phyloP scores from a whole-genome alignment of 2,329 filamentous ascomycete species.

The Mycosphaerella sp. region DNA sequence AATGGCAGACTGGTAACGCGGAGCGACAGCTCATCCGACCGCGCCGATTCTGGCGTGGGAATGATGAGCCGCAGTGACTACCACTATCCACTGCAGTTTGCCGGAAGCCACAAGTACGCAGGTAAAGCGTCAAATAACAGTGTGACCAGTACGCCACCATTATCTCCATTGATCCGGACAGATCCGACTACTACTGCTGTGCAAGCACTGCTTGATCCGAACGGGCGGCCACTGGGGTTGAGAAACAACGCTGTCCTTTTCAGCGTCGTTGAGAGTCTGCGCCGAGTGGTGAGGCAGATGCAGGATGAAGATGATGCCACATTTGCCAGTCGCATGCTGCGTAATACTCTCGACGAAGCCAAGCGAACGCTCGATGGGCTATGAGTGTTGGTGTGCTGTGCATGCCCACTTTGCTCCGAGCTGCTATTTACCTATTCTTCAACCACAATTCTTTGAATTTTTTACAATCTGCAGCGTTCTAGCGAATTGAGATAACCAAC shows the following conservation, averaged over 20 bases:
- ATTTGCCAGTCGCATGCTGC: constrained; percentile 57
- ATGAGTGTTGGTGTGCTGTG: neutral
- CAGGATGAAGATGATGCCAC: constrained; percentile 43
- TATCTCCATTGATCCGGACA: constrained; percentile 22
- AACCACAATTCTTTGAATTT: neutral
- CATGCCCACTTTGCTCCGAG: neutral
- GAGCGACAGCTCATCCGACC: constrained; percentile 24
- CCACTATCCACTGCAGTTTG: constrained; percentile 25
- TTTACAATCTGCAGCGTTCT: neutral
- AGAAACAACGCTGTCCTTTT: constrained; percentile 51
- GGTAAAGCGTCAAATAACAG: constrained; percentile 7
- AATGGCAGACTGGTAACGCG: constrained; percentile 5
- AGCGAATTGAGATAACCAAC: neutral
- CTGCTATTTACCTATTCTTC: neutral
- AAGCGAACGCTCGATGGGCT: constrained; percentile 63
- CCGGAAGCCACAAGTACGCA: constrained; percentile 5
- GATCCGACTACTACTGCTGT: constrained; percentile 34
- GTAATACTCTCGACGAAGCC: constrained; percentile 68
- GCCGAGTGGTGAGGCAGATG: constrained; percentile 48
- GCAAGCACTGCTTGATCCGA: constrained; percentile 37
- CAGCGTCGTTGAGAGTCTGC: constrained; percentile 47
- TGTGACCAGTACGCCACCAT: constrained; percentile 13
- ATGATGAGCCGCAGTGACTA: constrained; percentile 24
- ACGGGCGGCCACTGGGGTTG: constrained; percentile 40
- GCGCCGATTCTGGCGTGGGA: constrained; percentile 31